Percentiles rank a stretch among this genome's conserved stretches.
These are phyloP conservation scores for Phialocephala subalpina DNA, from an alignment of 2,329 filamentous ascomycete species.

Conservation along the genomic window DNA sequence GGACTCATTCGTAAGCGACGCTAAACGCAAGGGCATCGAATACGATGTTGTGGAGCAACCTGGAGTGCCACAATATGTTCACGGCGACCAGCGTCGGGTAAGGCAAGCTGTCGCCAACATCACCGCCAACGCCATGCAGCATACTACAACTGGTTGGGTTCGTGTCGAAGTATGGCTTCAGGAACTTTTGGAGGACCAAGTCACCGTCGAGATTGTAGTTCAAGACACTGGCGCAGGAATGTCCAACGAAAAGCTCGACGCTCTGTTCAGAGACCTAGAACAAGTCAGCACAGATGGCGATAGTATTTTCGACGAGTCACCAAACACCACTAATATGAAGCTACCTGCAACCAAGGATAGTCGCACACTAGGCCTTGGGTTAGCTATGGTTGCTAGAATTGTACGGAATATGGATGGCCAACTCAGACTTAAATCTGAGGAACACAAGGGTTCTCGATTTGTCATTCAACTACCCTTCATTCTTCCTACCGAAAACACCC, in stretches of 20 bases:
- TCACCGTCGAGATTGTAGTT: constrained; percentile 76
- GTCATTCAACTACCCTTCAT: constrained; percentile 81
- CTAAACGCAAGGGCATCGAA: constrained; percentile 75
- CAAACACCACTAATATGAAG: constrained; percentile 2
- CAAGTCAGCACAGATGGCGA: constrained; percentile 60
- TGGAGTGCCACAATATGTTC: constrained; percentile 73
- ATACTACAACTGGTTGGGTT: constrained; percentile 74
- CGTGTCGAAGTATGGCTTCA: constrained; percentile 74
- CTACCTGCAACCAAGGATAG: constrained; percentile 42
- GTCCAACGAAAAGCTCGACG: constrained; percentile 66
- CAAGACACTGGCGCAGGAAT: constrained; percentile 79
- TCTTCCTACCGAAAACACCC: constrained; percentile 54
- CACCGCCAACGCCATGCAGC: constrained; percentile 83
- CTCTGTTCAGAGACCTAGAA: constrained; percentile 65
- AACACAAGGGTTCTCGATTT: constrained; percentile 83
- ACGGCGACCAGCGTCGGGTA: constrained; percentile 82
- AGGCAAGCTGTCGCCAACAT: constrained; percentile 85
- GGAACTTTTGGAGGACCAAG: constrained; percentile 59
- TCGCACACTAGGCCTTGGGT: constrained; percentile 75
- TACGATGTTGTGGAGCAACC: constrained; percentile 75
- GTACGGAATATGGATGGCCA: constrained; percentile 93
- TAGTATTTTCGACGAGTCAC: constrained; percentile 30
- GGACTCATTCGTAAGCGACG: constrained; percentile 76
- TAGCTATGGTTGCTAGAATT: constrained; percentile 88
- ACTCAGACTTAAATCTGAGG: constrained; percentile 82